A percentile compares a stretch with the other conserved stretches of the same genome.
These are phyloP conservation scores for Neopestalotiopsis sp. DNA, from an alignment of 2,329 filamentous ascomycete species.

Conservation along the genomic window DNA sequence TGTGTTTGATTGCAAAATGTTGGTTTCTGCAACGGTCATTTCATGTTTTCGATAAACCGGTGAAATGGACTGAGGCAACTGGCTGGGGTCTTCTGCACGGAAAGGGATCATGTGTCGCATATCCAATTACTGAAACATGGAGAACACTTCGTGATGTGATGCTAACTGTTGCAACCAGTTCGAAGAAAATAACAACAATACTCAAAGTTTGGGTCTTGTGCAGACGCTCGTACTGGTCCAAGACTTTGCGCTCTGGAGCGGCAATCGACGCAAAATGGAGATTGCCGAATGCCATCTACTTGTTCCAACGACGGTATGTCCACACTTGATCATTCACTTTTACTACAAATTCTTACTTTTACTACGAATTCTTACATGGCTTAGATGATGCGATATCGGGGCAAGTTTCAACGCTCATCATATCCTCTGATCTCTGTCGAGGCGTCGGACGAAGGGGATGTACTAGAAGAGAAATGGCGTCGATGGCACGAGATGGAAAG, in stretches of 20 bases:
- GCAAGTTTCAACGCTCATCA: slow-evolving; percentile 61
- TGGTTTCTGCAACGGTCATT: too few relatives aligned
- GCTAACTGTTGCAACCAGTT: slow-evolving; percentile 39
- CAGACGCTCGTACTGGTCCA: slow-evolving; percentile 54
- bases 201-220: slow-evolving; percentile 52
- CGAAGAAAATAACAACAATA: slow-evolving; percentile 52
- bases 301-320: slow-evolving; percentile 50
- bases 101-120: too few relatives aligned
- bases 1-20: slow-evolving; percentile 21
- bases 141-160: background rate
- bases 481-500: slow-evolving; percentile 68
- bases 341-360: slow-evolving; percentile 19
- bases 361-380: slow-evolving; percentile 19
- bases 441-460: slow-evolving; percentile 59
- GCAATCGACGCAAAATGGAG: slow-evolving; percentile 60
- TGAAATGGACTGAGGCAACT: too few relatives aligned
- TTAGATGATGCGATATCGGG: slow-evolving; percentile 60
- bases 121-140: background rate
- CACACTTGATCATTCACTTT: background rate
- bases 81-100: too few relatives aligned
- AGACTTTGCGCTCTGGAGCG: slow-evolving; percentile 59
- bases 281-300: slow-evolving; percentile 56
- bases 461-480: slow-evolving; percentile 68
- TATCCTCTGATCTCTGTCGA: slow-evolving; percentile 57
- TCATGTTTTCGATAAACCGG: too few relatives aligned